Conservation (phyloP, 2,329 filamentous ascomycete genomes). For the Nemania abortiva region DNA sequence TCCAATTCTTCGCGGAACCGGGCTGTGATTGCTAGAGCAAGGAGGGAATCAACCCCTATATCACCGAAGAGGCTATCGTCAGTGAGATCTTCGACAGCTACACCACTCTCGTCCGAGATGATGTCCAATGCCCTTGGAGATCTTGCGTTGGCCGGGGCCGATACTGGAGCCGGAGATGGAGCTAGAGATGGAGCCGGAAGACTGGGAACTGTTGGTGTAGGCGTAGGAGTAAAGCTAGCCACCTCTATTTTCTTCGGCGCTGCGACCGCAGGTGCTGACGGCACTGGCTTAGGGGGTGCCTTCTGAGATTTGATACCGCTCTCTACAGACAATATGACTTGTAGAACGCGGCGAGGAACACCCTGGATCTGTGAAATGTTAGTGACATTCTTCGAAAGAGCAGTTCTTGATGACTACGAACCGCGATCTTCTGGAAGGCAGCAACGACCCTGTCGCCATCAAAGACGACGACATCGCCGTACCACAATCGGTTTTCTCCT, state of each 20-base stretch:
- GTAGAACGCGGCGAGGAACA: conserved; percentile 38
- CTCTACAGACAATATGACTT: conserved; percentile 38
- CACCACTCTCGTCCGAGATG: conserved; percentile 49
- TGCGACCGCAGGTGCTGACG: not conserved
- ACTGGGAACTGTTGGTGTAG: not conserved
- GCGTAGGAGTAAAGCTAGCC: conserved; percentile 7
- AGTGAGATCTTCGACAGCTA: not conserved
- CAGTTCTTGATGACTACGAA: too few species aligned
- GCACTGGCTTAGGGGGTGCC: not conserved
- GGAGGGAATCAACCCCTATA: not conserved
- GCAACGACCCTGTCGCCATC: conserved; percentile 42
- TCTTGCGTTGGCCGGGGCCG: not conserved
- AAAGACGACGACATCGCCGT: conserved; percentile 41
- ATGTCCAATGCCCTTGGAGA: conserved; percentile 33
- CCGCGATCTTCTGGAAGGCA: conserved; percentile 35
- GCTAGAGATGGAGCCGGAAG: not conserved
- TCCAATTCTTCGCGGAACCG: conserved; percentile 3
- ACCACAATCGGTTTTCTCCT: conserved; percentile 37
- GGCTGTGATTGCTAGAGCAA: not conserved
- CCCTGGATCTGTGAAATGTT: conserved; percentile 32
- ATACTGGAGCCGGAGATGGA: too few species aligned
- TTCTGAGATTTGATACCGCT: conserved; percentile 34
- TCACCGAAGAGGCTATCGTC: conserved; percentile 4
- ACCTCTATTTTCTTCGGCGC: conserved; percentile 7
- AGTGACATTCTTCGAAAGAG: too few species aligned